Percentiles rank a stretch among this genome's conserved stretches.
Evolutionary conservation across 31 red algal genomes (phyloP).

Genomic region (Porphyra umbilicalis): DNA sequence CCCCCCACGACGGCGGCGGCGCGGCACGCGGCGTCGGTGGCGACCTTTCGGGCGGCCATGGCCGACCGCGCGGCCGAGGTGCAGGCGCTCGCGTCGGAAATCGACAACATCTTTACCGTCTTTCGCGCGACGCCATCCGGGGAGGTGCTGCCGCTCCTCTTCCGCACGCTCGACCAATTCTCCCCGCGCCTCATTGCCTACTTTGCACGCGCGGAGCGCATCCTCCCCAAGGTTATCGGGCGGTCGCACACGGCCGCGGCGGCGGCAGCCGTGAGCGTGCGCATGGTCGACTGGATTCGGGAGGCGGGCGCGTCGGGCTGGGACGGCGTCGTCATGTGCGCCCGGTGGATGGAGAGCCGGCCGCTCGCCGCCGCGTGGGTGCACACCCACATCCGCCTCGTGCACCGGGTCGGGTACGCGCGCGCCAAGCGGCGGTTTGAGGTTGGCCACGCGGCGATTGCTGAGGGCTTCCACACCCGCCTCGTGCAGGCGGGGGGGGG

Average conservation of each 20-base stretch:
- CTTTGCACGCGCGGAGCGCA: neutral
- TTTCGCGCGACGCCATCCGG: neutral
- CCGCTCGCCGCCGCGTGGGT: neutral
- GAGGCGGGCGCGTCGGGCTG: neutral
- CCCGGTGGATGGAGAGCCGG: neutral
- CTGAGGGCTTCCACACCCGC: neutral
- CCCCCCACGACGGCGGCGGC: neutral
- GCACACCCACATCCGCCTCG: neutral
- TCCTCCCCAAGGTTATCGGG: neutral
- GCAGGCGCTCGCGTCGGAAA: neutral
- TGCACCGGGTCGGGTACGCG: neutral
- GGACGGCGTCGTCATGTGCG: neutral
- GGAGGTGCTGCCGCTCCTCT: slow-evolving; percentile 3
- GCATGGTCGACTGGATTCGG: neutral
- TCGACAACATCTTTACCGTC: neutral
- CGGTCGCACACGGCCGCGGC: neutral
- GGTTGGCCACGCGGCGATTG: neutral
- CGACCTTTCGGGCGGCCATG: neutral
- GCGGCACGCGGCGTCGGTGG: neutral
- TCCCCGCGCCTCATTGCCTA: slow-evolving; percentile 3
- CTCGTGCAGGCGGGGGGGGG: neutral
- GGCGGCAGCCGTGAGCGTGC: neutral
- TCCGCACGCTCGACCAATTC: slow-evolving; percentile 1
- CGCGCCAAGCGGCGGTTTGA: neutral
- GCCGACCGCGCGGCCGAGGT: neutral